Percentiles rank a stretch among this genome's conserved stretches.
phyloP scores from a whole-genome alignment of 345 rosid genomes.

The Excoecaria agallocha region DNA sequence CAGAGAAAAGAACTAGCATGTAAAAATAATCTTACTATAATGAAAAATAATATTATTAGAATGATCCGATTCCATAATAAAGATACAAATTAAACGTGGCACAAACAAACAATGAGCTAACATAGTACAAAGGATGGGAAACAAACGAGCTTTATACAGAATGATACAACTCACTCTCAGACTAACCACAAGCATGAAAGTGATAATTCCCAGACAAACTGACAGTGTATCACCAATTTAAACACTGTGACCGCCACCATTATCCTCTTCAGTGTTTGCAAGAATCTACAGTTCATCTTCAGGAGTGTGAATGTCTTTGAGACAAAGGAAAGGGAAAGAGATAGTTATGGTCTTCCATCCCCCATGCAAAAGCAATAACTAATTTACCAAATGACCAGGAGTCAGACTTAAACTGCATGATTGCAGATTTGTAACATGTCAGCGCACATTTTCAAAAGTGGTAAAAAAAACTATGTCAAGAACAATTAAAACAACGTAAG shows the following conservation, averaged over 20 bases:
- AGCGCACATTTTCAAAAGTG: neutral
- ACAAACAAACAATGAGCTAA: neutral
- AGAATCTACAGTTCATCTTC: neutral
- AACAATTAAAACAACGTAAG: neutral
- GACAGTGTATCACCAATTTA: neutral
- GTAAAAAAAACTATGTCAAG: neutral
- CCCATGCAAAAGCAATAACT: neutral
- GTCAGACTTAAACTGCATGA: neutral
- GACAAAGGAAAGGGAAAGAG: neutral
- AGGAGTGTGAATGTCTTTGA: neutral
- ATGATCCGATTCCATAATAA: neutral
- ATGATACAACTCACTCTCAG: neutral
- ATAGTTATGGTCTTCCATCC: neutral
- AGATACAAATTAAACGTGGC: neutral
- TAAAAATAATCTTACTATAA: neutral
- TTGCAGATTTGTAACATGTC: neutral
- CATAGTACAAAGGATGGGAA: neutral
- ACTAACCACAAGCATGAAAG: neutral
- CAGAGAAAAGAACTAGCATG: neutral
- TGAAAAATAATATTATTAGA: neutral
- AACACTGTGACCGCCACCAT: neutral
- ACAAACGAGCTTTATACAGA: neutral
- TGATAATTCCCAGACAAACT: neutral
- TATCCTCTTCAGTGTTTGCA: neutral
- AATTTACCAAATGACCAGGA: neutral